Conservation (phyloP, 2,329 filamentous ascomycete genomes). For the Hypocrella siamensis region DNA sequence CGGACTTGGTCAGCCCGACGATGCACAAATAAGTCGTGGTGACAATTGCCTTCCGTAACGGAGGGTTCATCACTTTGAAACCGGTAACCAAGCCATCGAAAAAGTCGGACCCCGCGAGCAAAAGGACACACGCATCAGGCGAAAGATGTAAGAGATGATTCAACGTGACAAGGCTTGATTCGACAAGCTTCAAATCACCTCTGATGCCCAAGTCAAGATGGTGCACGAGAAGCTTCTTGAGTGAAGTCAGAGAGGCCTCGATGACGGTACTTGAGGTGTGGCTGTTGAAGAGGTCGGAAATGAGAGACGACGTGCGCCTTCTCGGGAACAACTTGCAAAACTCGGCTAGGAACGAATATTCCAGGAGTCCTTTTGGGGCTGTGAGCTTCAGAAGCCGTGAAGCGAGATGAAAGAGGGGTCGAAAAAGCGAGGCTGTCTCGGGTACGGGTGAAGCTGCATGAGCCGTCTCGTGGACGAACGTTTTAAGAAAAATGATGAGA, state of each 20-base stretch:
- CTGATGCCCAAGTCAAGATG: conserved; percentile 46
- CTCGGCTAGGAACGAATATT: conserved; percentile 54
- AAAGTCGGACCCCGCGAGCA: conserved; percentile 78
- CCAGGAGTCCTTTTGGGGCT: conserved; percentile 33
- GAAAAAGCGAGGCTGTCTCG: conserved; percentile 33
- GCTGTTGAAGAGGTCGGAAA: conserved; percentile 32
- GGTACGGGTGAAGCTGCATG: conserved; percentile 9
- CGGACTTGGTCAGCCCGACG: conserved; percentile 49
- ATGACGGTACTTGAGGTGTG: conserved; percentile 24
- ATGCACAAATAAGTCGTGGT: conserved; percentile 64
- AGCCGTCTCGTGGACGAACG: conserved; percentile 45
- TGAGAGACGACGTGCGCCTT: conserved; percentile 38
- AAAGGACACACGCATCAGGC: conserved; percentile 38
- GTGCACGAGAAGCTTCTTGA: conserved; percentile 47
- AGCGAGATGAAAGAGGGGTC: conserved; percentile 47
- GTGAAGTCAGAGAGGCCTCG: conserved; percentile 37
- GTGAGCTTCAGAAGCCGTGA: conserved; percentile 35
- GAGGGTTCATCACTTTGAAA: conserved; percentile 48
- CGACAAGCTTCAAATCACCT: conserved; percentile 36
- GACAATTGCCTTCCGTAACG: conserved; percentile 51
- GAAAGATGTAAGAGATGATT: conserved; percentile 50
- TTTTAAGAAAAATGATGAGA: conserved; percentile 21
- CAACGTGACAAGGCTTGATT: conserved; percentile 39
- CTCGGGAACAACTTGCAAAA: conserved; percentile 52
- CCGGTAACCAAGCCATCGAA: conserved; percentile 57